Evolutionary conservation across 2,329 filamentous ascomycete species (phyloP).

Genomic region (Diplodia seriata): DNA sequence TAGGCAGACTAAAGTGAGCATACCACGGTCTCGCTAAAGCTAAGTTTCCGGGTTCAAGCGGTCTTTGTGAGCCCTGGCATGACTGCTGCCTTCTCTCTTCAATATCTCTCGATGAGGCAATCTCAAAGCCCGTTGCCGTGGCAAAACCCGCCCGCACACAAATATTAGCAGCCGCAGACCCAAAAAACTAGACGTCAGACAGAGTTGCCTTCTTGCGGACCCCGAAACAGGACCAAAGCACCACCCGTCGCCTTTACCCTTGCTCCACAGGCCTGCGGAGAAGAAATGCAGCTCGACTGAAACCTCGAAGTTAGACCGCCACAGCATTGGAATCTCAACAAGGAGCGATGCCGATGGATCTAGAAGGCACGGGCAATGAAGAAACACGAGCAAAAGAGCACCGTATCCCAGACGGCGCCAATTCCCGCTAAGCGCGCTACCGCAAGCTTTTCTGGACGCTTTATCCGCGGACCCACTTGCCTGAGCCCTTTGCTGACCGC

Average conservation of each 20-base stretch:
- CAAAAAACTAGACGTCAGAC: too few relatives aligned
- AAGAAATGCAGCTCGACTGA: neutral
- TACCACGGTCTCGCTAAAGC: too few relatives aligned
- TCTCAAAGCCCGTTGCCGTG: too few relatives aligned
- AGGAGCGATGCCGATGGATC: neutral
- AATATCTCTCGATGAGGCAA: too few relatives aligned
- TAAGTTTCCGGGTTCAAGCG: too few relatives aligned
- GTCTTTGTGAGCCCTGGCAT: too few relatives aligned
- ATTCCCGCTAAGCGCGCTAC: neutral
- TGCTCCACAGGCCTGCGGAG: neutral
- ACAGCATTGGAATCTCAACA: neutral
- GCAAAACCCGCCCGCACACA: too few relatives aligned
- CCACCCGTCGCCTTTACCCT: neutral
- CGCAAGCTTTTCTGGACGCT: neutral
- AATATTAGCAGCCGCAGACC: too few relatives aligned
- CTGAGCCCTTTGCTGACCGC: neutral
- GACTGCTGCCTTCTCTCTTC: too few relatives aligned
- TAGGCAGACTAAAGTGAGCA: too few relatives aligned
- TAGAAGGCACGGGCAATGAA: neutral
- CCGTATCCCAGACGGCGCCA: neutral
- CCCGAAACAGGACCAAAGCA: too few relatives aligned
- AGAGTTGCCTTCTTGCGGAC: too few relatives aligned
- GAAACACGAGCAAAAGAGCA: neutral
- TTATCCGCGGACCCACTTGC: neutral
- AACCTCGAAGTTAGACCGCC: neutral